Conservation (phyloP, 2,329 filamentous ascomycete genomes). For the Colletotrichum plurivorum region DNA sequence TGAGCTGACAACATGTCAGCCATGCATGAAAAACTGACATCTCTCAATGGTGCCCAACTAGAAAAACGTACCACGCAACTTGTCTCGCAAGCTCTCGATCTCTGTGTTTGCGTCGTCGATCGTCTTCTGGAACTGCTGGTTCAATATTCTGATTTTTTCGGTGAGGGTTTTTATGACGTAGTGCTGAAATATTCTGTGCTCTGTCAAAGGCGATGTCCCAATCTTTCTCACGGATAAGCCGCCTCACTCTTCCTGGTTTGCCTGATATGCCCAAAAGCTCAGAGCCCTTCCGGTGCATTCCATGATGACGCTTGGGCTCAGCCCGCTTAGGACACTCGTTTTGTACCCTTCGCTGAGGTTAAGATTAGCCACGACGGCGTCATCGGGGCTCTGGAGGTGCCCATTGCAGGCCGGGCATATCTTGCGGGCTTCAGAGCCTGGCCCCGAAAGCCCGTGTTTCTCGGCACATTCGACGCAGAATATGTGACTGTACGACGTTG, state of each 20-base stretch:
- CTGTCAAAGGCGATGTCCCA: constrained; percentile 22
- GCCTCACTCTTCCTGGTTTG: constrained; percentile 83
- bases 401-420: constrained; percentile 84
- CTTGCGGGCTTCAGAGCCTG: constrained; percentile 64
- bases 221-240: not conserved
- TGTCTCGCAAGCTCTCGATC: constrained; percentile 76
- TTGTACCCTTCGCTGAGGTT: constrained; percentile 92
- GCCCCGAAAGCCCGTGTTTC: constrained; percentile 71
- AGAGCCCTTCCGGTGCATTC: constrained; percentile 87
- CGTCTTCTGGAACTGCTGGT: constrained; percentile 77
- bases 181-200: constrained; percentile 78
- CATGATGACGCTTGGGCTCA: constrained; percentile 86
- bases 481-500: constrained; percentile 68
- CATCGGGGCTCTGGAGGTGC: constrained; percentile 78
- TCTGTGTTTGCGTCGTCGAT: constrained; percentile 83
- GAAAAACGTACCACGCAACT: constrained; percentile 69
- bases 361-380: constrained; percentile 79
- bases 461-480: constrained; percentile 86
- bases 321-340: constrained; percentile 84
- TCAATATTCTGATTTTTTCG: constrained; percentile 78
- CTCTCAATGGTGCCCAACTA: not conserved
- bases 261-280: constrained; percentile 90
- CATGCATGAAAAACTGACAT: constrained; percentile 4
- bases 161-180: constrained; percentile 79
- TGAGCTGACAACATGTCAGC: constrained; percentile 56